Evolutionary conservation across 495 filamentous ascomycete genomes (phyloP).

Genomic region (Penicillium mononematosum): DNA sequence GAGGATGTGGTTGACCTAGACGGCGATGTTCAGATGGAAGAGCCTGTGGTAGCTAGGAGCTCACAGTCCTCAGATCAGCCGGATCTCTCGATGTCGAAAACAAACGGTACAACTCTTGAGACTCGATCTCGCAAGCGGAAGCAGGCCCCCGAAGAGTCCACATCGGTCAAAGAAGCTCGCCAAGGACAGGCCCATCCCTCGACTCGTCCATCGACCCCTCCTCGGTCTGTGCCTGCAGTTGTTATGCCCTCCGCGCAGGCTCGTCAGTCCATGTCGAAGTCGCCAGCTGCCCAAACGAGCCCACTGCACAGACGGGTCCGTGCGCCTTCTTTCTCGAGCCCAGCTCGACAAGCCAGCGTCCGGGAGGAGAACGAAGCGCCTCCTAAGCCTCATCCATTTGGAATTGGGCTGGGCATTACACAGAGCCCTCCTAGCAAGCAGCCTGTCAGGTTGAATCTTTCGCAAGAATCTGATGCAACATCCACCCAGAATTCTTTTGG

Average conservation of each 20-base stretch:
- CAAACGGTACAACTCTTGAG: neutral
- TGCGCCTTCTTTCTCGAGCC: slow-evolving; percentile 28
- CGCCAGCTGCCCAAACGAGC: neutral
- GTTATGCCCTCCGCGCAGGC: neutral
- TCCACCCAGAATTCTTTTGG: slow-evolving; percentile 10
- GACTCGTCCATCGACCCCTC: neutral
- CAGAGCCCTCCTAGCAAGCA: slow-evolving; percentile 27
- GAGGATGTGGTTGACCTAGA: neutral
- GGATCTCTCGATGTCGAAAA: neutral
- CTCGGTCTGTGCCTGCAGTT: neutral
- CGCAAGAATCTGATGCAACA: neutral
- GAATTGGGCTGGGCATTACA: slow-evolving; percentile 36
- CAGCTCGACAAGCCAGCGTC: slow-evolving; percentile 23
- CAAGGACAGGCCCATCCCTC: slow-evolving; percentile 15
- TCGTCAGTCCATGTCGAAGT: neutral
- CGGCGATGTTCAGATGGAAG: slow-evolving; percentile 5
- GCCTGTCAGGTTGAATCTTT: neutral
- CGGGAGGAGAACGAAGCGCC: neutral
- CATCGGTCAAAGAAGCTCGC: slow-evolving; percentile 32
- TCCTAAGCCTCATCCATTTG: neutral
- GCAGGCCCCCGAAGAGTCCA: slow-evolving; percentile 18
- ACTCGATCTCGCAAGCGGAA: slow-evolving; percentile 30
- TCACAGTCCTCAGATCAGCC: neutral
- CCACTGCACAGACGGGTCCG: slow-evolving; percentile 16
- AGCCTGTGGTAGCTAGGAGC: no score